Conservation (phyloP, 2,329 filamentous ascomycete genomes). For the Laburnicola sp. region DNA sequence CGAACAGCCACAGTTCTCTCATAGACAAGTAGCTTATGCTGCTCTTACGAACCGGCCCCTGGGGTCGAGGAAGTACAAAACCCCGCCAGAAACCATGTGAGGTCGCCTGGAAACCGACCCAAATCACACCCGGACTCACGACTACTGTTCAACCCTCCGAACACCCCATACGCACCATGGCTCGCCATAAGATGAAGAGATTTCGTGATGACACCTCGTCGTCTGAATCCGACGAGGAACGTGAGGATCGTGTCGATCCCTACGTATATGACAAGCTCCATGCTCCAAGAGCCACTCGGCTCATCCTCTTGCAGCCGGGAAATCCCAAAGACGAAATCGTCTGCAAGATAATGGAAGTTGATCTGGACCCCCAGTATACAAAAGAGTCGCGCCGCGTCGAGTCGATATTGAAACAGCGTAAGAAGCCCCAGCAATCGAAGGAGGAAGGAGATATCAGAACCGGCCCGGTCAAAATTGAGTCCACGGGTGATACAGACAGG, state of each 20-base stretch:
- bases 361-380: conserved; percentile 1
- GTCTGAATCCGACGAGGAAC: not conserved
- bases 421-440: not conserved
- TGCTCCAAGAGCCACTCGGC: not conserved
- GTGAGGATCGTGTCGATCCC: not conserved
- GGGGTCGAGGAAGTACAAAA: not conserved
- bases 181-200: no score
- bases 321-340: not conserved
- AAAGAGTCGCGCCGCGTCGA: not conserved
- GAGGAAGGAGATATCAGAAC: not conserved
- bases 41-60: not conserved
- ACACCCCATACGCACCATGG: not conserved
- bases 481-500: no score
- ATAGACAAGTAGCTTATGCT: not conserved
- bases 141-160: not conserved
- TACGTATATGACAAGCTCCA: not conserved
- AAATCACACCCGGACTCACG: not conserved
- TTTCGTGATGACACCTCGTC: not conserved
- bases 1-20: not conserved
- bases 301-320: not conserved
- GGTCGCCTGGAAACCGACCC: no score
- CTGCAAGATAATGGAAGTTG: not conserved
- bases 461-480: not conserved
- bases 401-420: not conserved
- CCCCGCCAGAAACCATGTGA: not conserved